Percentiles rank a stretch among this genome's conserved stretches.
Evolutionary conservation across 768 basidiomycete genomes (phyloP).

Genomic region (Auricularia cornea): DNA sequence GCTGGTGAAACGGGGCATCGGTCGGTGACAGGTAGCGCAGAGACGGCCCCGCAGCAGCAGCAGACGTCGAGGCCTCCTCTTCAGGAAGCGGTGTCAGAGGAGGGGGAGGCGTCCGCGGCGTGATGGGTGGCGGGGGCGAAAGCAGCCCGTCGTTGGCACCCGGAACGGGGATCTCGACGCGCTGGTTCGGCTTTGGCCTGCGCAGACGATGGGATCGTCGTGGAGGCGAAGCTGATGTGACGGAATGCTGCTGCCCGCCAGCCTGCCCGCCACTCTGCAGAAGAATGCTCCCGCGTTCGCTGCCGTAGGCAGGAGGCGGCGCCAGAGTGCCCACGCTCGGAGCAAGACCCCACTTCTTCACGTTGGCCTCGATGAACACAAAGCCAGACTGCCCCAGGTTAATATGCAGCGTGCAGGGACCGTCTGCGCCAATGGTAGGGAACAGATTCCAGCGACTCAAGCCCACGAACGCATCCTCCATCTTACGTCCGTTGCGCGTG

Average conservation of each 20-base stretch:
- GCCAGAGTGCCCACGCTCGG: conserved; percentile 96
- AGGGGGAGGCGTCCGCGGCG: conserved; percentile 26
- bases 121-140: conserved; percentile 56
- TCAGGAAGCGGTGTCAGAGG: conserved; percentile 46
- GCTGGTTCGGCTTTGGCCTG: conserved; percentile 32
- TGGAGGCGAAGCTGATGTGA: conserved; percentile 34
- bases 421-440: conserved; percentile 94
- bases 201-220: conserved; percentile 52
- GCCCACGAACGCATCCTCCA: conserved; percentile 92
- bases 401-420: conserved; percentile 92
- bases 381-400: conserved; percentile 98
- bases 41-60: conserved; percentile 41
- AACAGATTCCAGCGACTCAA: conserved; percentile 89
- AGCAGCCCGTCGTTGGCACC: conserved; percentile 33
- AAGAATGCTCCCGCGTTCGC: conserved; percentile 91
- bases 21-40: conserved; percentile 53
- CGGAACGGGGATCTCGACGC: conserved; percentile 4
- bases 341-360: conserved; percentile 99
- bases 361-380: conserved; percentile 98
- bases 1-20: conserved; percentile 50
- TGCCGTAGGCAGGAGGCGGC: conserved; percentile 96
- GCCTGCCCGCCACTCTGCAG: conserved; percentile 75
- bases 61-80: conserved; percentile 25
- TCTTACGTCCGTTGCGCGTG: conserved; percentile 94
- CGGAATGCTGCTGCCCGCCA: conserved; percentile 39